A percentile compares a stretch with the other conserved stretches of the same genome.
These are phyloP conservation scores for Clarireedia monteithiana DNA, from an alignment of 2,329 filamentous ascomycete genomes.

Conservation along the genomic window DNA sequence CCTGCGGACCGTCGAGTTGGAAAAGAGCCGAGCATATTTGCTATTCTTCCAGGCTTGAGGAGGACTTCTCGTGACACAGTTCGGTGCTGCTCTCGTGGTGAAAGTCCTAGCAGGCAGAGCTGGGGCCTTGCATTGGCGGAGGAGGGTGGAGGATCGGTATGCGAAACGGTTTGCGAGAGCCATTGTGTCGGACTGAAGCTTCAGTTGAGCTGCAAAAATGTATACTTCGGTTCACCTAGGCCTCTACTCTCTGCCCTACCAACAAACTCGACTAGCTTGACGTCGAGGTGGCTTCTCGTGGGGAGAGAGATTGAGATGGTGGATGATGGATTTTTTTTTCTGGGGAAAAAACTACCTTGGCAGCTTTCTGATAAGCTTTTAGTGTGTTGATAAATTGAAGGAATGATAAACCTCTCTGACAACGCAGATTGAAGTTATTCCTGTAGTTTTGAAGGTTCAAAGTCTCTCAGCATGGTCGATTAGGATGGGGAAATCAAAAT, in stretches of 20 bases:
- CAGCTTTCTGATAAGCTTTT: constrained; percentile 6
- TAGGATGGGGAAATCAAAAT: constrained; percentile 9
- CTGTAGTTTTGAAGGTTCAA: constrained; percentile 25
- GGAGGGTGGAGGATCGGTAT: constrained; percentile 25
- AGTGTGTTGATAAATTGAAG: constrained; percentile 8
- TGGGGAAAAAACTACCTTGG: neutral
- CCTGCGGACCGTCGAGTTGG: constrained; percentile 20
- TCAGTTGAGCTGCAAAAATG: constrained; percentile 18
- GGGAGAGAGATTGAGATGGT: constrained; percentile 6
- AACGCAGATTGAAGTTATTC: constrained; percentile 13
- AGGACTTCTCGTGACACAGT: constrained; percentile 19
- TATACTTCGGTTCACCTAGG: constrained; percentile 8
- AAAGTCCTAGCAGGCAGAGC: constrained; percentile 22
- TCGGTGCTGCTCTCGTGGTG: constrained; percentile 23
- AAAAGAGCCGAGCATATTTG: constrained; percentile 26
- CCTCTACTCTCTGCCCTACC: constrained; percentile 9
- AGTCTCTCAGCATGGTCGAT: constrained; percentile 25
- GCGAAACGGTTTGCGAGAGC: constrained; percentile 27
- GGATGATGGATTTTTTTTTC: neutral
- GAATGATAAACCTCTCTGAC: constrained; percentile 9
- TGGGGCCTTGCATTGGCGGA: constrained; percentile 26
- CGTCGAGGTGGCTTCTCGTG: neutral
- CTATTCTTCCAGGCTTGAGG: constrained; percentile 19
- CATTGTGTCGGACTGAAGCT: constrained; percentile 22
- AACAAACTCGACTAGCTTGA: constrained; percentile 5